Evolutionary conservation across 164 flowering plant species (phyloP).

Genomic region (Malania oleifera): DNA sequence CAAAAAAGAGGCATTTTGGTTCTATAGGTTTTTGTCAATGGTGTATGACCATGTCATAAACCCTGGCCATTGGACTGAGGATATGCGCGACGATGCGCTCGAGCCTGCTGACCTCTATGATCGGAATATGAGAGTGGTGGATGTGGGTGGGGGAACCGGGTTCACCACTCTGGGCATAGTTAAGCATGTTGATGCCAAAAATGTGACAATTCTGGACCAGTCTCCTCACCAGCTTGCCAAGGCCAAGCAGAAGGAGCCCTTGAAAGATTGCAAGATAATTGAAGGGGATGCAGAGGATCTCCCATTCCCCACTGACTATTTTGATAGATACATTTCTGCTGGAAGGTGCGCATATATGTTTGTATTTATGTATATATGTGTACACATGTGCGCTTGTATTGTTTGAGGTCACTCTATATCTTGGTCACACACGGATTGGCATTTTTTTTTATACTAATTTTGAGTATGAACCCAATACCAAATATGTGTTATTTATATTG

Average conservation of each 20-base stretch:
- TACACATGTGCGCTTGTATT: too few relatives aligned
- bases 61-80: slow-evolving; percentile 86
- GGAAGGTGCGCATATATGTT: too few relatives aligned
- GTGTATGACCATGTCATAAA: slow-evolving; percentile 64
- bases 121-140: slow-evolving; percentile 55
- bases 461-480: too few relatives aligned
- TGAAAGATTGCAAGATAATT: slow-evolving; percentile 58
- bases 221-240: slow-evolving; percentile 82
- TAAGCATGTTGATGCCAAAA: slow-evolving; percentile 75
- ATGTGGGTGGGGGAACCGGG: slow-evolving; percentile 81
- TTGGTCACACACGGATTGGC: too few relatives aligned
- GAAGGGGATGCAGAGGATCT: slow-evolving; percentile 85
- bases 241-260: slow-evolving; percentile 68
- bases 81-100: slow-evolving; percentile 75
- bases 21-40: slow-evolving; percentile 65
- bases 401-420: too few relatives aligned
- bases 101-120: slow-evolving; percentile 57
- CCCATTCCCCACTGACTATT: slow-evolving; percentile 63
- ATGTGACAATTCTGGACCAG: slow-evolving; percentile 71
- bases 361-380: too few relatives aligned
- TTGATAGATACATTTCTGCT: slow-evolving; percentile 70
- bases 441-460: too few relatives aligned
- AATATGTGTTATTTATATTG: too few relatives aligned
- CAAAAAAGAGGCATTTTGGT: slow-evolving; percentile 78
- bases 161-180: slow-evolving; percentile 70